Percentiles rank a stretch among this genome's conserved stretches.
Conservation (phyloP, 2,329 filamentous ascomycete genomes). For the Pseudofabraea citricarpa region DNA sequence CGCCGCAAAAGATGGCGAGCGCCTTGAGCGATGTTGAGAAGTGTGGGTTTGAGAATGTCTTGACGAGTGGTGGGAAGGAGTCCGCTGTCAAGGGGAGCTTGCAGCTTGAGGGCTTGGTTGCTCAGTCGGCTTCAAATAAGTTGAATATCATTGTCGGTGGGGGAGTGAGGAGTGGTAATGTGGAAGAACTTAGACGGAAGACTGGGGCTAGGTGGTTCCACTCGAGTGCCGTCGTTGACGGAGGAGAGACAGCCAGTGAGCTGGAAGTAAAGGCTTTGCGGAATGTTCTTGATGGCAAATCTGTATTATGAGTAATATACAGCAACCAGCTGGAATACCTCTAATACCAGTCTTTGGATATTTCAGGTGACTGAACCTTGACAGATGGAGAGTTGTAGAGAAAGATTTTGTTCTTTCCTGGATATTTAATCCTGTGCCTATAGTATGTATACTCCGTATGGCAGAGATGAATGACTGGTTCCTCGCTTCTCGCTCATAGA, state of each 20-base stretch:
- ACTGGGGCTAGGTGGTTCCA: conserved; percentile 34
- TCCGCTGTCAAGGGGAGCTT: conserved; percentile 14
- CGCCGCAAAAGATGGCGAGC: conserved; percentile 3
- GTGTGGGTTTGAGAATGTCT: conserved; percentile 40
- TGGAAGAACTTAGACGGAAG: conserved; percentile 27
- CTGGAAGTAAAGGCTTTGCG: conserved; percentile 17
- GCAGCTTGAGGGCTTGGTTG: conserved; percentile 24
- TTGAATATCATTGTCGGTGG: conserved; percentile 45
- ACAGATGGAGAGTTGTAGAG: no score
- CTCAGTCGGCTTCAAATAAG: conserved; percentile 20
- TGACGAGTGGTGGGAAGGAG: conserved; percentile 40
- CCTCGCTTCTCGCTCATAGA: no score
- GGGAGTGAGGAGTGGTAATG: conserved; percentile 41
- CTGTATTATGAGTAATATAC: no score
- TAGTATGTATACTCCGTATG: no score
- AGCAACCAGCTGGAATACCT: no score
- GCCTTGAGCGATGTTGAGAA: conserved; percentile 6
- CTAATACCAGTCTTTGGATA: no score
- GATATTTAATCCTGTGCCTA: no score
- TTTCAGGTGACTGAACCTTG: no score
- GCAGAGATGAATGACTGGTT: no score
- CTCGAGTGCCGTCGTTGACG: conserved; percentile 35
- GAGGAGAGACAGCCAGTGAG: conserved; percentile 25
- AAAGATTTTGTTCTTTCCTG: no score
- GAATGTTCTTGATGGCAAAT: no score